Evolutionary conservation across 441 rosid species (phyloP).

Genomic region (Theobroma grandiflorum): DNA sequence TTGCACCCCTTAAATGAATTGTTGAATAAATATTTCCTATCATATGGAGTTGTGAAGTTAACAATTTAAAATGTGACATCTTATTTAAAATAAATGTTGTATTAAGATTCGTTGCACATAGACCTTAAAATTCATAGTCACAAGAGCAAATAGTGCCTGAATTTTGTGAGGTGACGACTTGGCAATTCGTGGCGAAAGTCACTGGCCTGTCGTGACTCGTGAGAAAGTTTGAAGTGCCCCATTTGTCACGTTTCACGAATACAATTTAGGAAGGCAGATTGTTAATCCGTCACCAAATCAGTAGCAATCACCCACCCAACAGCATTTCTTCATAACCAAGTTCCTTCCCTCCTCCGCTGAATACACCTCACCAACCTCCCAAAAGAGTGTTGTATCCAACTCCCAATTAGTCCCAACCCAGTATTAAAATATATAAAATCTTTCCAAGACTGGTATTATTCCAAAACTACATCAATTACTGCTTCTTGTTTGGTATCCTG

Average conservation of each 20-base stretch:
- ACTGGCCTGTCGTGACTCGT: no score
- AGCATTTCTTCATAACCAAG: slow-evolving; percentile 40
- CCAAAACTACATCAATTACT: background rate
- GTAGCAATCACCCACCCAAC: slow-evolving; percentile 30
- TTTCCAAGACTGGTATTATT: background rate
- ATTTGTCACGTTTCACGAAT: background rate
- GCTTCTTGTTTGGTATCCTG: background rate
- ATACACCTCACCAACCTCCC: slow-evolving; percentile 16
- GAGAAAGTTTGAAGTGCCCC: background rate
- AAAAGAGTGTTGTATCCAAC: background rate
- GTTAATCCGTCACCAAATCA: slow-evolving; percentile 25
- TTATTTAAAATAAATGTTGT: no score
- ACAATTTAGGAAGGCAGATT: background rate
- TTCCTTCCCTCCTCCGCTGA: slow-evolving; percentile 21
- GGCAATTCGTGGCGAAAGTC: no score
- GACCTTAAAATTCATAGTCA: no score
- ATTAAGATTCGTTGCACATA: no score
- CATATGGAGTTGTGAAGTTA: no score
- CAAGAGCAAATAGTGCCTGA: no score
- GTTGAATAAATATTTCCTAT: no score
- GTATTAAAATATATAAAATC: background rate
- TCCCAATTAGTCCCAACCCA: background rate
- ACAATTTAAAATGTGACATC: no score
- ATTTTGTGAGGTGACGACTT: no score
- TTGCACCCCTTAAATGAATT: no score